phyloP scores from a whole-genome alignment of 2,329 filamentous ascomycete species.

The Xylariaceae sp. region DNA sequence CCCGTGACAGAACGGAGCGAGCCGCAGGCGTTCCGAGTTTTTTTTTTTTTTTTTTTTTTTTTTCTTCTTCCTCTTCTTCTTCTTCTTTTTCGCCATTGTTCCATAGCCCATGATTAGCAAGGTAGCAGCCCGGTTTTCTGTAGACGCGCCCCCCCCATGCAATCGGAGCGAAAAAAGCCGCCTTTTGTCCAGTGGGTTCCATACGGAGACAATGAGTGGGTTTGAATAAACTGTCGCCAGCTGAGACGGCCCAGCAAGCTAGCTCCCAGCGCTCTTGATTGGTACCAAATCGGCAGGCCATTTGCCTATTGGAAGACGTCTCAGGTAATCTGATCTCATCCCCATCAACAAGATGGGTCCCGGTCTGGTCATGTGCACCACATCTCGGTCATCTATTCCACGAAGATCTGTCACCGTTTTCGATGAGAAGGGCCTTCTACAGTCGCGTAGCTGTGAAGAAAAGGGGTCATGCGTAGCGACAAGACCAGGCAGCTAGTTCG shows the following conservation, averaged over 20 bases:
- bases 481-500: slow-evolving; percentile 2
- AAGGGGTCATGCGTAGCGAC: slow-evolving; percentile 8
- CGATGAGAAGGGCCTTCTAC: not conserved
- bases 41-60: no score
- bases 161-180: slow-evolving; percentile 3
- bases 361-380: slow-evolving; percentile 9
- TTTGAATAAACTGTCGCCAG: not conserved
- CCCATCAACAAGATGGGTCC: slow-evolving; percentile 1
- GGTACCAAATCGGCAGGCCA: slow-evolving; percentile 5
- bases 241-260: slow-evolving; percentile 3
- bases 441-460: not conserved
- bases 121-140: not conserved
- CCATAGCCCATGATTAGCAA: not conserved
- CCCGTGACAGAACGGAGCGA: slow-evolving; percentile 3
- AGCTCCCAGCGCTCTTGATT: slow-evolving; percentile 7
- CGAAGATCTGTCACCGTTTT: not conserved
- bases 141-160: not conserved
- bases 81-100: not conserved
- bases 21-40: not conserved
- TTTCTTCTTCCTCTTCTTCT: no score
- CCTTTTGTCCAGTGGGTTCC: not conserved
- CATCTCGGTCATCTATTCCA: slow-evolving; percentile 1
- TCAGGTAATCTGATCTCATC: slow-evolving; percentile 6
- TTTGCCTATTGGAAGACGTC: slow-evolving; percentile 10
- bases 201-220: not conserved